Percentiles rank a stretch among this genome's conserved stretches.
Conservation (phyloP, 2,329 filamentous ascomycete species). For the Thielaviopsis euricoi region DNA sequence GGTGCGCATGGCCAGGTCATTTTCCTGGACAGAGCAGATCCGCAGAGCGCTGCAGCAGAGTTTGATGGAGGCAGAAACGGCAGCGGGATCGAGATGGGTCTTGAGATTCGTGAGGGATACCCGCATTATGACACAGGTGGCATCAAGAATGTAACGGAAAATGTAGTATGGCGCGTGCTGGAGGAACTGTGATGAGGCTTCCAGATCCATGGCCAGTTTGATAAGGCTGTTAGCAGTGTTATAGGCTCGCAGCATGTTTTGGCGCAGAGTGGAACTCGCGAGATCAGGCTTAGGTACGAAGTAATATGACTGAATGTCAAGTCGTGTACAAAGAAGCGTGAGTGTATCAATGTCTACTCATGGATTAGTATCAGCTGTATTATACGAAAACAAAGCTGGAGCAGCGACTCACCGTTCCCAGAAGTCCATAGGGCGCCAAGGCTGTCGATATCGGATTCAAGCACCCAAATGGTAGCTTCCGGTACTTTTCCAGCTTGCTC, state of each 20-base stretch:
- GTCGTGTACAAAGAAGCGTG: conserved; percentile 29
- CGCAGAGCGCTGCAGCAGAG: conserved; percentile 18
- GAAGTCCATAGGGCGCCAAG: conserved; percentile 18
- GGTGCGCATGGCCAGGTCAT: conserved; percentile 30
- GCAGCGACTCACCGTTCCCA: not conserved
- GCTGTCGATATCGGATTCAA: conserved; percentile 36
- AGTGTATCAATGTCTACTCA: conserved; percentile 18
- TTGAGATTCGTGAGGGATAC: conserved; percentile 1
- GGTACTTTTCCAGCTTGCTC: conserved; percentile 30
- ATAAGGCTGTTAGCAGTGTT: conserved; percentile 31
- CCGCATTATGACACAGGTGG: conserved; percentile 26
- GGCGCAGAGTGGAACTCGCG: conserved; percentile 23
- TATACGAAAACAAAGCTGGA: not conserved
- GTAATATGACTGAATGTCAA: conserved; percentile 39
- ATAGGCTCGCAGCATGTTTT: conserved; percentile 30
- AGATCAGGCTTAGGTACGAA: conserved; percentile 28
- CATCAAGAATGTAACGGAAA: conserved; percentile 29
- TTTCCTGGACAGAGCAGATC: conserved; percentile 29
- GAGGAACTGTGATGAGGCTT: conserved; percentile 24
- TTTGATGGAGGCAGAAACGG: conserved; percentile 19
- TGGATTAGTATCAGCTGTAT: not conserved
- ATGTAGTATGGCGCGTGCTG: conserved; percentile 33
- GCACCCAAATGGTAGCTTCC: conserved; percentile 27
- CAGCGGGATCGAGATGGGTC: conserved; percentile 29
- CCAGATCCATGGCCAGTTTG: conserved; percentile 25